Base-by-base conservation (phyloP, 2,329 filamentous ascomycete genomes). In the Verticillium nubilum region DNA sequence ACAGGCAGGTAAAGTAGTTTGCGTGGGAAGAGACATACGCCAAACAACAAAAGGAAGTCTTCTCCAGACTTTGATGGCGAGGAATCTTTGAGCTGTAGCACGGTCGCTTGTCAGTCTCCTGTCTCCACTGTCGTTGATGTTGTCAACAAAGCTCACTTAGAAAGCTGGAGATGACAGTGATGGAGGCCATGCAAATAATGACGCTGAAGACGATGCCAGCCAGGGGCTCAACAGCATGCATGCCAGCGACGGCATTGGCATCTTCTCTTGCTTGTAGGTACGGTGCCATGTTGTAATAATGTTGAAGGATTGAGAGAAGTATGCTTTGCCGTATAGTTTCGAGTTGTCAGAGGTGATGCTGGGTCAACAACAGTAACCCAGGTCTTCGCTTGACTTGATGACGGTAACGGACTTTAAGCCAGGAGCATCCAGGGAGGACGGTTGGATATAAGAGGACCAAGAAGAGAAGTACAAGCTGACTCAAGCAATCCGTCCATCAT, bases 11-110 rank as follows among this genome's bases (percentile, higher is more conserved):
- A 28, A 25, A 25, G 37, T 4, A 25, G 17, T 47, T 6, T 53
- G 13, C 26, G n/a, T 2, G 6, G 26, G 2, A 17, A 19, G 23
- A 29, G 28, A 73, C 76, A 64, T 69, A 80, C 78, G 62, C 76
- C 77, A 79, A 7, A 76, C 69, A 19, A 77, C 72, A 33, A 75
- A 69, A 1, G 78, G 77, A 31, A 80, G 62, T 58, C 70, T 73
- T 33, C 63, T 66, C 77, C 78, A 80, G 5, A 65, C 62, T 61
- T 68, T 76, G 50, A 79, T 70, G 10, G 66, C 70, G 23, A 71
- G 63, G 12, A 70, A 65, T 62, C 76, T 71, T 55, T 78, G 73
- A 17, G 70, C 76, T 78, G 54, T 60, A 27, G 12, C n/a, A 26
- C 35, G 17, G 35, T 7, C 2, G 9, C 25, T 19, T 7, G 19